Evolutionary conservation across 2,329 filamentous ascomycete genomes (phyloP), one percentile per base, ranked within the genome.

Genomic region (Coniochaeta sp.): DNA sequence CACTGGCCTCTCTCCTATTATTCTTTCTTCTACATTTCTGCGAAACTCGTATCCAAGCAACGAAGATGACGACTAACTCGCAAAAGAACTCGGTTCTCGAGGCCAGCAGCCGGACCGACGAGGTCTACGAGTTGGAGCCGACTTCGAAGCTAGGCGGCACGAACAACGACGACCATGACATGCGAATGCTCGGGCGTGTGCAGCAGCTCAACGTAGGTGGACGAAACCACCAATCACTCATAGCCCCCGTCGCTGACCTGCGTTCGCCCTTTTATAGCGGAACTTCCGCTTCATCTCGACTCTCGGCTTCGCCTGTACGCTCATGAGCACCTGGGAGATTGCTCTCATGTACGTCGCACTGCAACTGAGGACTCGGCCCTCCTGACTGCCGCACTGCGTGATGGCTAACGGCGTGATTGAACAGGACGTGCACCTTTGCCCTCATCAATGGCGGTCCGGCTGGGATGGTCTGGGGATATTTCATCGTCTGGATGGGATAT

Each of bases 251-350:
- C n/a, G 10, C 48, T 54, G 12, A 57, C 30, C 13, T 6, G n/a
- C 8, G 7, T 13, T 14, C 9, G 28, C 22, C 22, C 27, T n/a
- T 10, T 27, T 24, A 28, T n/a, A 75, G 67, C 64, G 75, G 52
- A 76, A 74, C 60, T 79, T 79, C 57, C 67, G 71, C 9, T 74
- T 75, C 57, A 57, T 75, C 51, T 72, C 73, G 3, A 78, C 77
- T 27, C 66, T 79, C 12, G 75, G 75, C 6, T 79, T 79, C 53
- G 71, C 73, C n/a, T 75, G 74, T 55, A 74, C 76, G 20, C 67
- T 78, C 31, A 71, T 78, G 57, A 72, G 73, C 48, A 79, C 78
- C 0, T 82, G 78, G 78, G 78, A 81, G 60, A 69, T 71, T 32
- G 65, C 71, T 3, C 60, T 77, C 32, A 65, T 72, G 53, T 68